Conservation (phyloP, 2,329 filamentous ascomycete species). For the Cadophora sp. region DNA sequence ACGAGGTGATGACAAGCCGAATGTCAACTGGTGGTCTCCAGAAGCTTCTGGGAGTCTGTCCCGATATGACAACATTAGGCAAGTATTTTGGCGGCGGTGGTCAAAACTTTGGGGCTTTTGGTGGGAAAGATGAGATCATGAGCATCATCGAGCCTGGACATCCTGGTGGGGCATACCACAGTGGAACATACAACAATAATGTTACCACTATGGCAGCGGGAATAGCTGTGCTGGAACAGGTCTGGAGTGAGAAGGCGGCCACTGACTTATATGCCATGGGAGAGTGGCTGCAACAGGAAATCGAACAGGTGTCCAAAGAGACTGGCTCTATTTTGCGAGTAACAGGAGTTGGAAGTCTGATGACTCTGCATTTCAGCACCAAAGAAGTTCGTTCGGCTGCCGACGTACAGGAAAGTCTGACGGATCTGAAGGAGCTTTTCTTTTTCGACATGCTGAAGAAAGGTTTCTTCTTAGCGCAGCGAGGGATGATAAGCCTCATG, state of each 20-base stretch:
- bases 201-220: slow-evolving; percentile 59
- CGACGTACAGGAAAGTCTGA: slow-evolving; percentile 25
- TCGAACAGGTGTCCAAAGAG: slow-evolving; percentile 21
- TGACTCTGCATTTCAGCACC: slow-evolving; percentile 30
- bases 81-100: slow-evolving; percentile 73
- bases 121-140: slow-evolving; percentile 51
- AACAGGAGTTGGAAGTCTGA: slow-evolving; percentile 29
- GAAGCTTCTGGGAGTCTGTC: slow-evolving; percentile 50
- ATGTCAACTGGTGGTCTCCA: slow-evolving; percentile 58
- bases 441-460: slow-evolving; percentile 33
- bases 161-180: slow-evolving; percentile 54
- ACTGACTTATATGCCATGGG: slow-evolving; percentile 22
- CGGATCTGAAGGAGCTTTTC: slow-evolving; percentile 28
- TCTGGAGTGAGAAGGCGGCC: slow-evolving; percentile 25
- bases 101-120: slow-evolving; percentile 70
- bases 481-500: slow-evolving; percentile 29
- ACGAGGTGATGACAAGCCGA: slow-evolving; percentile 75
- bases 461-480: slow-evolving; percentile 25
- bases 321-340: slow-evolving; percentile 22
- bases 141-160: slow-evolving; percentile 29
- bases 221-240: slow-evolving; percentile 26
- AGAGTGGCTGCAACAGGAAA: slow-evolving; percentile 23
- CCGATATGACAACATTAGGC: slow-evolving; percentile 68
- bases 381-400: slow-evolving; percentile 19
- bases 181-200: slow-evolving; percentile 74